These are phyloP conservation scores for Lactarius tabidus DNA, from an alignment of 768 basidiomycete genomes.

Conservation along the genomic window DNA sequence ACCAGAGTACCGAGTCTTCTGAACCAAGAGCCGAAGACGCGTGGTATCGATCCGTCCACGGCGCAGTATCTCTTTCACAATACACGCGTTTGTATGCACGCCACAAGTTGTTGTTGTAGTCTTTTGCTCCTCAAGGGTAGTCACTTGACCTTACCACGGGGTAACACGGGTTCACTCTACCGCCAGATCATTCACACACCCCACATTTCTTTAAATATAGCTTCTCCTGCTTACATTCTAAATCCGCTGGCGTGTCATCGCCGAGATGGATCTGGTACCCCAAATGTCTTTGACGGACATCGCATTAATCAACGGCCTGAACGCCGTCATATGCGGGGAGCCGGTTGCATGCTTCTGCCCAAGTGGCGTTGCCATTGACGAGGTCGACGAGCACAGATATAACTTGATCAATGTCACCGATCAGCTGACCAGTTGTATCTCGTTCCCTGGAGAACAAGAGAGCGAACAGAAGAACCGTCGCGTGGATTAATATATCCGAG, in stretches of 20 bases:
- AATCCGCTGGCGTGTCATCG: slow-evolving; percentile 3
- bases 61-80: not conserved
- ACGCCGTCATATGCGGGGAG: slow-evolving; percentile 83
- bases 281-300: slow-evolving; percentile 14
- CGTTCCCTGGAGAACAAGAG: slow-evolving; percentile 60
- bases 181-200: slow-evolving; percentile 4
- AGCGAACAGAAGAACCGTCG: slow-evolving; percentile 6
- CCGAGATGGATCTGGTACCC: slow-evolving; percentile 10
- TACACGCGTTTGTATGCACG: not conserved
- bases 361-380: slow-evolving; percentile 68
- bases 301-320: slow-evolving; percentile 63
- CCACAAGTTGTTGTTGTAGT: not conserved
- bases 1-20: not conserved
- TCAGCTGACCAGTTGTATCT: slow-evolving; percentile 90
- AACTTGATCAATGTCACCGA: slow-evolving; percentile 87
- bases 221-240: not conserved
- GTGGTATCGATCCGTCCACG: not conserved
- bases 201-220: slow-evolving; percentile 3
- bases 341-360: slow-evolving; percentile 67
- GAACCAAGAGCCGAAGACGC: not conserved
- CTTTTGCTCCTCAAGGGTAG: not conserved
- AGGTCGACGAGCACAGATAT: slow-evolving; percentile 75
- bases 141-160: slow-evolving; percentile 19
- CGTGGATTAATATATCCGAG: slow-evolving; percentile 10
- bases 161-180: slow-evolving; percentile 2